Base-by-base conservation (phyloP, 176 grass and related monocot genomes). In the Hordeum marinum region DNA sequence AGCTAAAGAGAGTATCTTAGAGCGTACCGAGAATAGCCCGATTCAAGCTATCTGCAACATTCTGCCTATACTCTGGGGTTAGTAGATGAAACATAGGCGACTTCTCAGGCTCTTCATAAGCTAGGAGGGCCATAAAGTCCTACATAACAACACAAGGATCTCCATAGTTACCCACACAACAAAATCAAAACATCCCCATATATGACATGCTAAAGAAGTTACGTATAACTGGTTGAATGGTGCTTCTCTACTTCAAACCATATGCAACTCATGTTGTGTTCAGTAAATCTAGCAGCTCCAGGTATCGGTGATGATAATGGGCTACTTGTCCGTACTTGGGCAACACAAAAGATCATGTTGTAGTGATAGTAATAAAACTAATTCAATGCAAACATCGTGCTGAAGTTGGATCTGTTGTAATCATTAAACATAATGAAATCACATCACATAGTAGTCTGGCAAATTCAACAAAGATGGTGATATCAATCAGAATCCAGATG, bases 41-140 rank as follows among this genome's bases (percentile, higher is more conserved):
- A 89, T 99, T 99, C 88, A 99, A 89, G 40, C 81, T 83, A 82
- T 99, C 97, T 74, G 94, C 91, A 50, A 99, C 84, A 73, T 87
- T 90, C 76, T 96, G 91, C 45, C 97, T 91, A 55, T 96, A 89
- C n/a, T 96, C 97, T 72, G 88, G 89, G 76, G 92, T 94, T 84
- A 99, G 83, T 78, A 95, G 87, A 94, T 94, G 79, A 81, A 99
- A 99, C 94, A 99, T 99, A 25, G 97, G 97, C 84, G 94, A 96
- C 82, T 91, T 99, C 85, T 99, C 94, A 60, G 97, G 97, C 37
- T 96, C 97, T 63, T 91, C 86, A 75, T 99, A 99, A 74, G 97
- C 94, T 81, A 99, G 81, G 29, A 99, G 89, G 31, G 94, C 92
- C 84, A 96, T 89, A 70, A 99, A 90, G 78, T 96, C 97, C 97